phyloP scores from a whole-genome alignment of 768 basidiomycete genomes.

The Trametes gibbosa region DNA sequence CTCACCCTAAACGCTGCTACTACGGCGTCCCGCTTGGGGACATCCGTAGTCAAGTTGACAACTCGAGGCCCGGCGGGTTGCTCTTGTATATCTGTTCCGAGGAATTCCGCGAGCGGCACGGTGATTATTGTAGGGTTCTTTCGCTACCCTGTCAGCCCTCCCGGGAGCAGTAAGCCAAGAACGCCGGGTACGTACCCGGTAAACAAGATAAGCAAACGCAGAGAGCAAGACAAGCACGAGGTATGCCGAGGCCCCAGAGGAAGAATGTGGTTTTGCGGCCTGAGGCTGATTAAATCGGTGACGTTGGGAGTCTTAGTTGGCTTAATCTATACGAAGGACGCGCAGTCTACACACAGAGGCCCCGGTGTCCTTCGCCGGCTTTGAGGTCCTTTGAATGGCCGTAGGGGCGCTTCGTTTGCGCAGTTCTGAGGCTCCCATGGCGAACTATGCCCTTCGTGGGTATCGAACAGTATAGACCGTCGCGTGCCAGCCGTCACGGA shows the following conservation, averaged over 20 bases:
- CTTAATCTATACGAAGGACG: neutral
- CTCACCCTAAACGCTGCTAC: slow-evolving; percentile 77
- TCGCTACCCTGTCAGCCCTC: neutral
- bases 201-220: slow-evolving; percentile 8
- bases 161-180: neutral
- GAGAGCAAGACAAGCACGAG: slow-evolving; percentile 12
- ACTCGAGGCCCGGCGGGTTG: neutral
- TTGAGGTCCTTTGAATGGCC: neutral
- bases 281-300: neutral
- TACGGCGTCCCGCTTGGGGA: slow-evolving; percentile 62
- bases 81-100: slow-evolving; percentile 14
- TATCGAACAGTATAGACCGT: neutral
- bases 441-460: neutral
- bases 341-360: neutral
- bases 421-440: slow-evolving; percentile 1
- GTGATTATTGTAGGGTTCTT: slow-evolving; percentile 12
- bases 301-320: neutral
- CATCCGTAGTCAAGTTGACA: slow-evolving; percentile 51
- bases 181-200: slow-evolving; percentile 11
- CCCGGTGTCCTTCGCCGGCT: neutral
- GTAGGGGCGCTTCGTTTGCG: slow-evolving; percentile 4
- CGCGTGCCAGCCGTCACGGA: slow-evolving; percentile 13
- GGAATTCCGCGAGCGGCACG: slow-evolving; percentile 16
- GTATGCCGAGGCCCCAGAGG: neutral
- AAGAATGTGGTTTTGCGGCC: neutral